Evolutionary conservation across 768 basidiomycete genomes (phyloP), one percentile per base, ranked within the genome.

Genomic region (Rhodotorula kratochvilovae): DNA sequence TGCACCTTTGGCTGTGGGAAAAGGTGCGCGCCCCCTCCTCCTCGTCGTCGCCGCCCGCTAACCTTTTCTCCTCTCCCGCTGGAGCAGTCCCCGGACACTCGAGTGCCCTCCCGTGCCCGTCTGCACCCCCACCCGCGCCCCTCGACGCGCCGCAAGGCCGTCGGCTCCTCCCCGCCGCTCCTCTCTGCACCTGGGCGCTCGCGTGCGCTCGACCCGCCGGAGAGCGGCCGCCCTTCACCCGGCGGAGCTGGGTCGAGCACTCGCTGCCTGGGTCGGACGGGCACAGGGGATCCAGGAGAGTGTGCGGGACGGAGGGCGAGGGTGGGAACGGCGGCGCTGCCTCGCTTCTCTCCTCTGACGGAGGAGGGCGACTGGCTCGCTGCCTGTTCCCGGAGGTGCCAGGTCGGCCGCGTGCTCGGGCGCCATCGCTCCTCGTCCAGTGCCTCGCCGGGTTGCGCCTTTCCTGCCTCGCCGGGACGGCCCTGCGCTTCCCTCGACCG

Each of bases 1-100:
- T 39, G 39, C 39, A 39, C 13, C 25, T 29, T 65, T 58, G 64
- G 68, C 68, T 70, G 68, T 70, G 68, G 68, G 68, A 70, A 70
- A 70, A 70, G 68, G 68, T 70, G 39, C 50, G 68, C 39, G 29
- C 10, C 54, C 13, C 50, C 48, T 53, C 42, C 43, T 45, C 39
- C 45, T 31, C 67, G 19, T 46, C 55, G n/a, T n/a, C 67, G 23
- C 39, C 31, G 43, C 48, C 25, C 21, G 10, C 48, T 27, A 15
- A 5, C 33, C 58, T 31, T 42, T 31, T 45, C 16, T 29, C 35
- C 50, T 29, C 61, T 46, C 33, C 7, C 51, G 19, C 53, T 53
- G n/a, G n/a, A n/a, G 39, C 39, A 39, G 39, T 39, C 39, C 39
- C 39, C 39, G 39, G 39, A 39, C 39, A 39, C 39, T 39, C 39